Conservation (phyloP, 2,329 filamentous ascomycete genomes). For the Fusarium virguliforme region DNA sequence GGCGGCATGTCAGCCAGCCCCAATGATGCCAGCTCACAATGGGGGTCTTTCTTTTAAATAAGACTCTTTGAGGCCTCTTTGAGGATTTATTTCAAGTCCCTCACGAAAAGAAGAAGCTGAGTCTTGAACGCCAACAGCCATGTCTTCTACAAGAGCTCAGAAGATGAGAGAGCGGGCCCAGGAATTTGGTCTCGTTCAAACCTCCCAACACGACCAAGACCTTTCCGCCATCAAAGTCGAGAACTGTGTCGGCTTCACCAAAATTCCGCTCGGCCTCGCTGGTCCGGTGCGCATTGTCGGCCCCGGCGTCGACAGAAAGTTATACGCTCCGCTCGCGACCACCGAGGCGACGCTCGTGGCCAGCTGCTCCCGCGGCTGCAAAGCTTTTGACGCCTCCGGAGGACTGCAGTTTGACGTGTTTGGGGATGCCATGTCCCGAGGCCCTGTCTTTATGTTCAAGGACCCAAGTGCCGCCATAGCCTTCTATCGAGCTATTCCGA, state of each 20-base stretch:
- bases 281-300: not conserved
- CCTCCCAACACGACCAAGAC: constrained; percentile 3
- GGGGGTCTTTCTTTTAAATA: not conserved
- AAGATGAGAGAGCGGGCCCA: not conserved
- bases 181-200: not conserved
- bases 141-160: not conserved
- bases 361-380: constrained; percentile 23
- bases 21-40: too few relatives aligned
- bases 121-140: not conserved
- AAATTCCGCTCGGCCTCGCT: not conserved
- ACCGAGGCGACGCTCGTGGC: constrained; percentile 24
- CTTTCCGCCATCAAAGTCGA: not conserved
- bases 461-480: not conserved
- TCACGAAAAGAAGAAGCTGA: not conserved
- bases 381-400: constrained; percentile 21
- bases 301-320: not conserved
- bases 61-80: not conserved
- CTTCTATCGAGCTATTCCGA: constrained; percentile 1
- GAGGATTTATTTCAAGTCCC: not conserved
- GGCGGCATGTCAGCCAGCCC: too few relatives aligned
- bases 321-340: constrained; percentile 19
- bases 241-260: not conserved
- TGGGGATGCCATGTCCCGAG: constrained; percentile 16
- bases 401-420: constrained; percentile 17
- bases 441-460: constrained; percentile 22